Base-by-base conservation (phyloP, 768 basidiomycete genomes). In the Pluteus cervinus region DNA sequence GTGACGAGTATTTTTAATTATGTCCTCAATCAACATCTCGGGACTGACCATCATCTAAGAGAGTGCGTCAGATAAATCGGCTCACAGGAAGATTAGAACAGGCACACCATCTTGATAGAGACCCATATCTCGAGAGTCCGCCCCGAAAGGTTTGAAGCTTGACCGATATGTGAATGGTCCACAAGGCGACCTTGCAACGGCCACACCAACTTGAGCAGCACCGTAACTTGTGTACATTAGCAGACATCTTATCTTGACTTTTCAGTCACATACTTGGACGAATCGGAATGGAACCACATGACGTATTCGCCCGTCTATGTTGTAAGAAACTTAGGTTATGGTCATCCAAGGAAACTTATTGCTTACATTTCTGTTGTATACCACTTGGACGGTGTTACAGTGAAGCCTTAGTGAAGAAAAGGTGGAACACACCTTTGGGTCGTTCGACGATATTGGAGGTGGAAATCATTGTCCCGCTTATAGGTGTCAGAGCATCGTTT, bases 281-380 rank as follows among this genome's bases (percentile, higher is more conserved):
- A 65, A 47, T 81, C 78, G 7, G 75, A 76, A 53, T 81, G 78
- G 61, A 81, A 81, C 78, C 78, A 81, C 76, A 81, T 77, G 15
- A 79, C 78, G 50, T 78, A 79, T 61, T 78, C 73, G 5, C 15
- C 15, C 9, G 10, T 7, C 24, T 10, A 37, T 2, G 28, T 21
- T 8, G 14, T 39, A 7, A 31, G 15, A 26, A 3, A 33, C 15
- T 14, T 22, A 26, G n/a, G 30, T n/a, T n/a, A n/a, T n/a, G n/a
- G n/a, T n/a, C n/a, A n/a, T n/a, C n/a, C n/a, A n/a, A n/a, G n/a
- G n/a, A n/a, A n/a, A n/a, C n/a, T n/a, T n/a, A 33, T 2, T 23
- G 41, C 55, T 11, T 26, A 74, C 75, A 48, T 61, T 63, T 48
- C 62, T 56, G 53, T 79, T 77, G 56, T 68, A 78, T 2, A 77